Evolutionary conservation across 345 rosid genomes (phyloP).

Genomic region (Eucalyptus dawsonii): DNA sequence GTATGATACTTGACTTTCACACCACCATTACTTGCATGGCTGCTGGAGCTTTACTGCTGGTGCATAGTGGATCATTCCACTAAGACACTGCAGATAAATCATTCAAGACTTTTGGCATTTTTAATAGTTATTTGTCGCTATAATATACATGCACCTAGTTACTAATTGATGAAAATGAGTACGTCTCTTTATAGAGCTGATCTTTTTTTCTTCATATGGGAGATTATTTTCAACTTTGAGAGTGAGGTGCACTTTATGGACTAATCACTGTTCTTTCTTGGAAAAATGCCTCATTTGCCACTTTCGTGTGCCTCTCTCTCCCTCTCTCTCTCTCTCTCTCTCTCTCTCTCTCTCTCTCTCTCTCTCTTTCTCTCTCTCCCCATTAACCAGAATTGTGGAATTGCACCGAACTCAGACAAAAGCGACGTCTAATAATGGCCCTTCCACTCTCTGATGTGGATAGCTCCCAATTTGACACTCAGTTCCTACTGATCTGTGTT

Average conservation of each 20-base stretch:
- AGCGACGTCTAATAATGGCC: constrained; percentile 13
- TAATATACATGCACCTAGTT: background rate
- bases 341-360: background rate
- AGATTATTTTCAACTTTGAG: constrained; percentile 17
- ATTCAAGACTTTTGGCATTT: background rate
- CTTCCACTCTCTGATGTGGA: constrained; percentile 5
- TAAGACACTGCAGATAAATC: background rate
- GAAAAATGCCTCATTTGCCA: constrained; percentile 10
- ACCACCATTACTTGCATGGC: background rate
- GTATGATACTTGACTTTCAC: background rate
- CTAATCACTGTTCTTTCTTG: background rate
- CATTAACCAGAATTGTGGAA: constrained; percentile 12
- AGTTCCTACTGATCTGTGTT: background rate
- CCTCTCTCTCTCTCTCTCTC: background rate
- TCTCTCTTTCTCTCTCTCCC: background rate
- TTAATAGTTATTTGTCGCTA: background rate
- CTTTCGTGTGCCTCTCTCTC: background rate
- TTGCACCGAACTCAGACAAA: constrained; percentile 29
- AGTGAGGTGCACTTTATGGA: background rate
- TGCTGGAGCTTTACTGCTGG: background rate
- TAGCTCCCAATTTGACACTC: background rate
- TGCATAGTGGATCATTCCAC: background rate
- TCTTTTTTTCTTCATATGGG: constrained; percentile 1
- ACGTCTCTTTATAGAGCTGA: background rate
- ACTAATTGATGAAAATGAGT: background rate